Conservation (phyloP, 106 monocot genomes). For the Dioscorea alata region DNA sequence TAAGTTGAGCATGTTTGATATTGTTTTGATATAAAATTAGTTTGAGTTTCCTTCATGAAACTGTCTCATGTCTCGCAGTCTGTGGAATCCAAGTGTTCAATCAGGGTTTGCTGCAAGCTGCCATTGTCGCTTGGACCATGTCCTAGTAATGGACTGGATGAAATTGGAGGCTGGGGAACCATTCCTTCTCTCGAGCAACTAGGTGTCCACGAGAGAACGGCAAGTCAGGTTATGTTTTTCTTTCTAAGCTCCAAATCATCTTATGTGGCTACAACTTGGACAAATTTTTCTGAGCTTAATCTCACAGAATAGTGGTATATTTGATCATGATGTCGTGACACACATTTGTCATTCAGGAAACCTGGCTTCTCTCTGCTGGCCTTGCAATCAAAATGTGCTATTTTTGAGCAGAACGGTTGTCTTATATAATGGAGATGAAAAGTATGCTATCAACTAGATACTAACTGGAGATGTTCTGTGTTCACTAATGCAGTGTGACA, state of each 20-base stretch:
- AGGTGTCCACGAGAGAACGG: conserved; percentile 52
- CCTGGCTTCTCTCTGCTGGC: too few species aligned
- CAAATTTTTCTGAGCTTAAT: too few species aligned
- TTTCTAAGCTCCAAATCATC: neutral
- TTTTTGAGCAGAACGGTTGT: too few species aligned
- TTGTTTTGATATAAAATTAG: neutral
- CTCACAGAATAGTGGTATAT: too few species aligned
- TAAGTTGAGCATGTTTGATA: neutral
- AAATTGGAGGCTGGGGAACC: conserved; percentile 68
- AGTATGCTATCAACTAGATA: too few species aligned
- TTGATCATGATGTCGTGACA: too few species aligned
- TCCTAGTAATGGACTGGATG: conserved; percentile 44
- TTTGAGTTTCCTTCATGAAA: neutral
- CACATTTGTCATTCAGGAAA: too few species aligned
- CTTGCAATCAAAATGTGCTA: too few species aligned
- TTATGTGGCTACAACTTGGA: too few species aligned
- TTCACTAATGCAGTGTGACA: conserved; percentile 39
- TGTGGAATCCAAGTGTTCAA: conserved; percentile 69
- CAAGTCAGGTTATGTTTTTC: conserved; percentile 13
- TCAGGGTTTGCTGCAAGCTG: conserved; percentile 68
- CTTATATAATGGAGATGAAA: too few species aligned
- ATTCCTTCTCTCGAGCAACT: conserved; percentile 58
- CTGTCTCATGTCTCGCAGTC: conserved; percentile 32
- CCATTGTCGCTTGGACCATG: conserved; percentile 59
- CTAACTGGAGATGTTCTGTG: too few species aligned